Percentiles rank a stretch among this genome's conserved stretches.
These are phyloP conservation scores for Fusarium praegraminearum DNA, from an alignment of 2,329 filamentous ascomycete species.

Conservation along the genomic window DNA sequence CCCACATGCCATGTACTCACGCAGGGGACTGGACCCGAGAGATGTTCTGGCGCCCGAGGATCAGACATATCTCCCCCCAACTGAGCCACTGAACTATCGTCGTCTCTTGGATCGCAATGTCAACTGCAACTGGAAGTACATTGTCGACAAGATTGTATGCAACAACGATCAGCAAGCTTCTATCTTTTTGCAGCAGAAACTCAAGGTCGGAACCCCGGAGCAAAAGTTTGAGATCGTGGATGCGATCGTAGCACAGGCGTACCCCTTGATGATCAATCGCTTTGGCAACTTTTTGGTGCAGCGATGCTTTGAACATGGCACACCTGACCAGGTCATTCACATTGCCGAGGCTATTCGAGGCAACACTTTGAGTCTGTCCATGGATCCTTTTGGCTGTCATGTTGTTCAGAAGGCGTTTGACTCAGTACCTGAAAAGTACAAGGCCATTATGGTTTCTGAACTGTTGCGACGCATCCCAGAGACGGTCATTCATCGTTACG, in stretches of 20 bases:
- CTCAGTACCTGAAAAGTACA: conserved; percentile 96
- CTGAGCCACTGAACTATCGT: conserved; percentile 95
- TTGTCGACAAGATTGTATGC: conserved; percentile 99
- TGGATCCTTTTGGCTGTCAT: conserved; percentile 98
- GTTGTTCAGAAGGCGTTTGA: conserved; percentile 99
- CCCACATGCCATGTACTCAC: conserved; percentile 15
- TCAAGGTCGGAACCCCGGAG: conserved; percentile 93
- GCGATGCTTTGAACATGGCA: conserved; percentile 98
- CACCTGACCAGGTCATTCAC: conserved; percentile 90
- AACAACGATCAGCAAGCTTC: conserved; percentile 99
- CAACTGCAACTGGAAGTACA: conserved; percentile 99
- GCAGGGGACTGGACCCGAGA: conserved; percentile 32
- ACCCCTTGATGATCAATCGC: conserved; percentile 96
- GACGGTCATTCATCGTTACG: conserved; percentile 98
- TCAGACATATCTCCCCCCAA: conserved; percentile 85
- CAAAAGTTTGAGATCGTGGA: conserved; percentile 99
- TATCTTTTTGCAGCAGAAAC: conserved; percentile 98
- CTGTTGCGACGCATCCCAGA: conserved; percentile 94
- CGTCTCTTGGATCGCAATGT: conserved; percentile 94
- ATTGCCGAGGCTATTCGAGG: conserved; percentile 95
- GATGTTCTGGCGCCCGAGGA: conserved; percentile 66
- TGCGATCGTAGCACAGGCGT: conserved; percentile 93
- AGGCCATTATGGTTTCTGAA: conserved; percentile 98
- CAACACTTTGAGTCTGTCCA: conserved; percentile 92
- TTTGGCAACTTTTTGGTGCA: conserved; percentile 99